These are phyloP conservation scores for Aureobasidium subglaciale DNA, from an alignment of 2,329 filamentous ascomycete genomes.

Conservation along the genomic window DNA sequence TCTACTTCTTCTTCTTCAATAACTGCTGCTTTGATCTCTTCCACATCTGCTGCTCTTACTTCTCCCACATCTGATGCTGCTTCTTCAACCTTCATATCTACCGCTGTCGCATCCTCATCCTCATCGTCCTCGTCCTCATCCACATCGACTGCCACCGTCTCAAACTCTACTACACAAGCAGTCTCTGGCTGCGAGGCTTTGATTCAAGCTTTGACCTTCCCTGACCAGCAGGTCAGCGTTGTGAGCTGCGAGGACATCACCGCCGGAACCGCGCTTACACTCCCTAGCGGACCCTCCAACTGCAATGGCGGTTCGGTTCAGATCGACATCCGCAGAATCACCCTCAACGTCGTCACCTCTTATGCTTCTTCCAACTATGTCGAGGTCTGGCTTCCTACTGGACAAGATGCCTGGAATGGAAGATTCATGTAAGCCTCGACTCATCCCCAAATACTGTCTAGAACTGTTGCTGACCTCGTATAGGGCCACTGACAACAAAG, in stretches of 20 bases:
- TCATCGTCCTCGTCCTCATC: background rate
- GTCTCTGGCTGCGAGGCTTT: background rate
- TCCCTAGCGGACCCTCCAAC: background rate
- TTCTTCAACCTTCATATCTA: no score
- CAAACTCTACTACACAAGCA: background rate
- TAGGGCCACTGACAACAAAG: slow-evolving; percentile 29
- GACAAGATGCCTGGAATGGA: slow-evolving; percentile 15
- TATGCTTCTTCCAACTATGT: slow-evolving; percentile 19
- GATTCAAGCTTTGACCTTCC: background rate
- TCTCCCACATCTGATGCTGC: no score
- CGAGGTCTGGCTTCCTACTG: slow-evolving; percentile 40
- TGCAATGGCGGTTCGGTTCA: background rate
- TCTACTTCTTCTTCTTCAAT: background rate
- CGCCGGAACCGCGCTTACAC: background rate
- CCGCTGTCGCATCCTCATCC: no score
- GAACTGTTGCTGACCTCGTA: slow-evolving; percentile 18
- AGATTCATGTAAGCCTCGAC: background rate
- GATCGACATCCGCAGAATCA: slow-evolving; percentile 1
- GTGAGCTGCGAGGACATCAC: background rate
- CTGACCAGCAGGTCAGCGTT: background rate
- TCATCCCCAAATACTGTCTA: background rate
- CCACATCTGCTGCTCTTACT: no score
- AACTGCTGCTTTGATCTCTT: no score
- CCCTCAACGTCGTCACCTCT: background rate
- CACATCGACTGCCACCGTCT: background rate